A percentile compares a stretch with the other conserved stretches of the same genome.
phyloP scores from a whole-genome alignment of 2,329 filamentous ascomycete genomes.

The Alternaria hordeiaustralica region DNA sequence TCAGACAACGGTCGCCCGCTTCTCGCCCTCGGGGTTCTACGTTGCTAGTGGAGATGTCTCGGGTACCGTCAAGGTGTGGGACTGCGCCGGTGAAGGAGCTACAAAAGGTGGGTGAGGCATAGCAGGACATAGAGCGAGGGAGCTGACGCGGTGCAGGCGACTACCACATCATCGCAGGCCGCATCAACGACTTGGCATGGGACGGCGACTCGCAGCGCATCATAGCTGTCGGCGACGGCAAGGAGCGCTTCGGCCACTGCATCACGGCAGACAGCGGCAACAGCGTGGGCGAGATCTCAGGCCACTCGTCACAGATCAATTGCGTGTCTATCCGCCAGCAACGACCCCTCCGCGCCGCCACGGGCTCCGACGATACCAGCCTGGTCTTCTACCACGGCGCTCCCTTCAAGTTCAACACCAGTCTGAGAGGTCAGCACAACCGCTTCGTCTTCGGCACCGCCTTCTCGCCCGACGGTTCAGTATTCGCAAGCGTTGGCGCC shows the following conservation, averaged over 20 bases:
- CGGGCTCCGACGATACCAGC: slow-evolving; percentile 86
- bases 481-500: slow-evolving; percentile 87
- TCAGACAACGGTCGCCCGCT: slow-evolving; percentile 88
- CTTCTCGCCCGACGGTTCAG: slow-evolving; percentile 86
- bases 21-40: slow-evolving; percentile 93
- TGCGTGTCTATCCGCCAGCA: slow-evolving; percentile 87
- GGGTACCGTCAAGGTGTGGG: slow-evolving; percentile 90
- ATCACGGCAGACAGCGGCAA: slow-evolving; percentile 92
- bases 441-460: slow-evolving; percentile 88
- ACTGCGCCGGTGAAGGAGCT: slow-evolving; percentile 81
- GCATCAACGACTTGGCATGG: slow-evolving; percentile 97
- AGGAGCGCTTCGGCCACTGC: slow-evolving; percentile 91
- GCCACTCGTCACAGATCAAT: slow-evolving; percentile 91
- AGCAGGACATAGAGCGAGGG: slow-evolving; percentile 12
- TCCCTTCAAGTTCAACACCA: slow-evolving; percentile 95
- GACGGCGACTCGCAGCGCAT: slow-evolving; percentile 96
- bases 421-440: slow-evolving; percentile 77
- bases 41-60: slow-evolving; percentile 88
- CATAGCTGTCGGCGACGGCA: slow-evolving; percentile 94
- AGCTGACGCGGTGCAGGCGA: slow-evolving; percentile 64
- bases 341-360: slow-evolving; percentile 88
- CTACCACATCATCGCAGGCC: slow-evolving; percentile 91
- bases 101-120: slow-evolving; percentile 67
- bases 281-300: slow-evolving; percentile 90
- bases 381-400: slow-evolving; percentile 92